phyloP scores from a whole-genome alignment of 148 eudicot genomes.

The Arbutus unedo region DNA sequence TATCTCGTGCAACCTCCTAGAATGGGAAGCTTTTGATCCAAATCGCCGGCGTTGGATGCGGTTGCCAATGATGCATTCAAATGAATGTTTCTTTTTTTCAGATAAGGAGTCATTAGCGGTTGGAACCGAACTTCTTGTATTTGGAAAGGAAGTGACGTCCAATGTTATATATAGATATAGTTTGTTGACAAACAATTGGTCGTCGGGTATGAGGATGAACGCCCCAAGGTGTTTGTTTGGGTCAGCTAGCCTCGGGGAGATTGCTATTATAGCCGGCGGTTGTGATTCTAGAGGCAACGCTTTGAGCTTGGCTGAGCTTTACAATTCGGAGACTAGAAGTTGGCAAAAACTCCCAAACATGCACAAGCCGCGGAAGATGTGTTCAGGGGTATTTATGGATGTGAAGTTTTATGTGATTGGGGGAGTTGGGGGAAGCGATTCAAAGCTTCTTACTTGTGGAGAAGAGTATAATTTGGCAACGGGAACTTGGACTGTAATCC shows the following conservation, averaged over 20 bases:
- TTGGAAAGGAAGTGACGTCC: constrained; percentile 59
- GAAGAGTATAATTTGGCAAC: constrained; percentile 70
- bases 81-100: constrained; percentile 62
- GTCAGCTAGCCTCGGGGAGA: constrained; percentile 76
- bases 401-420: constrained; percentile 89
- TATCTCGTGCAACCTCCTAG: constrained; percentile 78
- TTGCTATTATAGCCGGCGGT: constrained; percentile 88
- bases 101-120: constrained; percentile 94
- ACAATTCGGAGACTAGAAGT: constrained; percentile 59
- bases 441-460: constrained; percentile 57
- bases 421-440: constrained; percentile 57
- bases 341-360: constrained; percentile 68
- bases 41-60: constrained; percentile 68
- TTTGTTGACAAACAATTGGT: constrained; percentile 69
- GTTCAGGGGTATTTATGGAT: constrained; percentile 85
- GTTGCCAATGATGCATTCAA: constrained; percentile 60
- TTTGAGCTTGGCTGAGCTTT: constrained; percentile 58
- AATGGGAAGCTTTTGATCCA: constrained; percentile 94
- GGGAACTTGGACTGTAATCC: constrained; percentile 59
- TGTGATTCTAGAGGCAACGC: constrained; percentile 53
- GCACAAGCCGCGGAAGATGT: constrained; percentile 72
- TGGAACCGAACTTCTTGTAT: constrained; percentile 85
- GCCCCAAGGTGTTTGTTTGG: constrained; percentile 84
- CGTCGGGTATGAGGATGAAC: constrained; percentile 68
- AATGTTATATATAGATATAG: constrained; percentile 64